Evolutionary conservation across 106 monocot species (phyloP), one percentile per base, ranked within the genome.

Genomic region (Dendrobium huoshanense): DNA sequence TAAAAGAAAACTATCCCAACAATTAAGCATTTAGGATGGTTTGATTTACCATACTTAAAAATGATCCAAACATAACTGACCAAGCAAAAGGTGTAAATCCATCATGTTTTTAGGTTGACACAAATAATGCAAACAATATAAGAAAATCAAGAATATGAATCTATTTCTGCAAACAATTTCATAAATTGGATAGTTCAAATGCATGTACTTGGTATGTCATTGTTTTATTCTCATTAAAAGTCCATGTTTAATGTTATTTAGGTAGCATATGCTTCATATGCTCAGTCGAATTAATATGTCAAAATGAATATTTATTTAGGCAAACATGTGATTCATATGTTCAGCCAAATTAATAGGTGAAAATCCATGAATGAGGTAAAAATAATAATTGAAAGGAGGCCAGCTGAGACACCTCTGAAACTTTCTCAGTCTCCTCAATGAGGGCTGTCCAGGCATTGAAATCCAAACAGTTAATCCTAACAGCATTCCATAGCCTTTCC

Each of bases 361-460:
- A 37, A 70, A 70, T 37, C 15, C 70, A 61, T 70, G 33, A 40
- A 31, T 70, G 37, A 70, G 33, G 70, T 16, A 80, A 68, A 82
- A 61, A 79, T 37, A 7, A 41, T 47, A 80, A 13, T 33, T 73
- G 15, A 80, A 1, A 13, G 15, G 43, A 74, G 43, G 42, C 15
- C 20, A 20, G 74, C n/a, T 19, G 43, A 74, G 13, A 72, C 81
- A 96, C 96, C 92, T 89, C 96, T 47, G 93, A 82, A 67, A 85
- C 87, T 85, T 85, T 92, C 84, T 94, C 94, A 5, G 94, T 94
- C 81, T 94, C 94, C 59, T 92, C 88, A 79, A 98, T 95, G 49
- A 95, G 89, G 31, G 94, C 81, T n/a, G 94, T 98, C 97, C 97
- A 98, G 20, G 95, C 79, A 98, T 95, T 92, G 85, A 98, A 98